Conservation (phyloP, 805 yeast genomes). For the Yarrowia porcina region DNA sequence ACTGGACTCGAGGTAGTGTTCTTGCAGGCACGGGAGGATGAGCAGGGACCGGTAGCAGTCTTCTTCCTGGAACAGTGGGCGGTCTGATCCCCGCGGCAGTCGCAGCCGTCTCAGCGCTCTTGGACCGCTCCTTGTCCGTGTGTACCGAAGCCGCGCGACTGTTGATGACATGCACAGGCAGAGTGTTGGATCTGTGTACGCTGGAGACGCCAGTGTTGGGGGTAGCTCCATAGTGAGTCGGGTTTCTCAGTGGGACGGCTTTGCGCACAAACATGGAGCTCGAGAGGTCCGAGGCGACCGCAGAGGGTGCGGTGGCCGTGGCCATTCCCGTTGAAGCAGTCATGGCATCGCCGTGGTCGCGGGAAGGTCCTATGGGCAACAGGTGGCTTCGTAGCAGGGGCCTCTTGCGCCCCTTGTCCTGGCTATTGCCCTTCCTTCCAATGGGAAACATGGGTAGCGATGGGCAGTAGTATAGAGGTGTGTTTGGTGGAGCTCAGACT, state of each 20-base stretch:
- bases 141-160: background rate
- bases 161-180: background rate
- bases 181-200: slow-evolving; percentile 14
- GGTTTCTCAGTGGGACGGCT: background rate
- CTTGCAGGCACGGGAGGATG: background rate
- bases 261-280: slow-evolving; percentile 18
- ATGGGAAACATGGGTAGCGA: slow-evolving; percentile 11
- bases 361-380: background rate
- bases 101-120: background rate
- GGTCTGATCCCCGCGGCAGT: background rate
- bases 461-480: background rate
- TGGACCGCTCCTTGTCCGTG: background rate
- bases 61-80: background rate
- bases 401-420: slow-evolving; percentile 19
- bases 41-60: background rate
- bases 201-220: background rate
- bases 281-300: slow-evolving; percentile 9
- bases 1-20: background rate
- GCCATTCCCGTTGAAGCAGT: slow-evolving; percentile 8
- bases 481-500: background rate
- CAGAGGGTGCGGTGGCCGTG: background rate
- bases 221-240: background rate
- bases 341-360: background rate
- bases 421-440: slow-evolving; percentile 17
- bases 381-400: slow-evolving; percentile 15